These are phyloP conservation scores for Trichophyton benhamiae DNA, from an alignment of 2,329 filamentous ascomycete species.

Conservation along the genomic window DNA sequence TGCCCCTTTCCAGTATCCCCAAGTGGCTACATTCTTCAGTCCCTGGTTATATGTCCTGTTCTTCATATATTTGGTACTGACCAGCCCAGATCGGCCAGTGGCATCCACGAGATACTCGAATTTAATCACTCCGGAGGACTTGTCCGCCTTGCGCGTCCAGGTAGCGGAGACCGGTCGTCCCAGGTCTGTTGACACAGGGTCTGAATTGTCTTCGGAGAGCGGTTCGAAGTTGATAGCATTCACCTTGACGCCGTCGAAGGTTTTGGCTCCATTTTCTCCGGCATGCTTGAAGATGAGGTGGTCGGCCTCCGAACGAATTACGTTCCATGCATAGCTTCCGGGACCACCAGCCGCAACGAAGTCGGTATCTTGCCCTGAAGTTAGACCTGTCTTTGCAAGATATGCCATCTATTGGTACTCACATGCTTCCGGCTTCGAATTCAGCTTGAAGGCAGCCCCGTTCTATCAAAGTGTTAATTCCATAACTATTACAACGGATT, in stretches of 20 bases:
- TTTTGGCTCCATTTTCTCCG: conserved; percentile 27
- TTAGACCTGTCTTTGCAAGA: not conserved
- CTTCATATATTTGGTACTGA: conserved; percentile 40
- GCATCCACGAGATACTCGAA: conserved; percentile 42
- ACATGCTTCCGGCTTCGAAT: conserved; percentile 25
- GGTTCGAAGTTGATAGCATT: conserved; percentile 17
- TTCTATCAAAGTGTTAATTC: conserved; percentile 15
- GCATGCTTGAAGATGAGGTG: conserved; percentile 37
- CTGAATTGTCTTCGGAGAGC: not conserved
- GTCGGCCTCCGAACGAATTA: conserved; percentile 38
- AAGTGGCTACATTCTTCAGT: conserved; percentile 40
- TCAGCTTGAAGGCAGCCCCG: conserved; percentile 33
- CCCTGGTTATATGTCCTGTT: conserved; percentile 37
- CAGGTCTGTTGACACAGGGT: not conserved
- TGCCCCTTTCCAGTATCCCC: conserved; percentile 37
- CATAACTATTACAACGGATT: not conserved
- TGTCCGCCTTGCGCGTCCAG: conserved; percentile 1
- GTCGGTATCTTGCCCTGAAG: conserved; percentile 29
- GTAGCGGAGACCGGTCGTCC: not conserved
- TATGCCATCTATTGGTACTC: conserved; percentile 5
- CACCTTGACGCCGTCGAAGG: conserved; percentile 33
- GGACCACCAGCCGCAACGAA: conserved; percentile 32
- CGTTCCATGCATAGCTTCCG: conserved; percentile 34
- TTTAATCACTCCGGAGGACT: conserved; percentile 3
- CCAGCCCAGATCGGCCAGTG: conserved; percentile 34